Evolutionary conservation across 2,329 filamentous ascomycete species (phyloP).

Genomic region (Trichophyton equinum): DNA sequence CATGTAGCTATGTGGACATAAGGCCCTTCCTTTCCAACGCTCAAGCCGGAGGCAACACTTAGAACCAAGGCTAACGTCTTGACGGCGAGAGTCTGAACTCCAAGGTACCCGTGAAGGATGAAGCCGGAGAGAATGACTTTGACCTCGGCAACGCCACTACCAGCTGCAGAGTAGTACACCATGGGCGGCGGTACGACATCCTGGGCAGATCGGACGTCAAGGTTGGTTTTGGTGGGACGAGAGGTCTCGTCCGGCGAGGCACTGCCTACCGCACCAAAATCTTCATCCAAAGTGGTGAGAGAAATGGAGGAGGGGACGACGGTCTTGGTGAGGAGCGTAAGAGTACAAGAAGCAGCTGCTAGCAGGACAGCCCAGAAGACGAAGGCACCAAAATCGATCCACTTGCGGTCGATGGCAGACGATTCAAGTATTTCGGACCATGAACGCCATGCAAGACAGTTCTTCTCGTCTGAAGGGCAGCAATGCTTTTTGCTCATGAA

Average conservation of each 20-base stretch:
- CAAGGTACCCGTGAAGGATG: constrained; percentile 89
- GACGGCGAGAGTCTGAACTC: constrained; percentile 70
- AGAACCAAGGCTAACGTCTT: constrained; percentile 75
- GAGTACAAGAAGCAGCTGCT: constrained; percentile 57
- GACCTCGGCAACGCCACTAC: constrained; percentile 92
- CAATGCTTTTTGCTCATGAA: constrained; percentile 59
- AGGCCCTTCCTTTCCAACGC: constrained; percentile 85
- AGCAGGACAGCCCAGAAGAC: constrained; percentile 58
- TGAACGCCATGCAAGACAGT: constrained; percentile 47
- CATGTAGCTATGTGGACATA: constrained; percentile 97
- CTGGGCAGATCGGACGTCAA: constrained; percentile 21
- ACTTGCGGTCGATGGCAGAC: constrained; percentile 36
- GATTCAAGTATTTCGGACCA: constrained; percentile 54
- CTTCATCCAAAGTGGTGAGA: constrained; percentile 81
- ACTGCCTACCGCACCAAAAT: constrained; percentile 57
- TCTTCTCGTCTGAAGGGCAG: constrained; percentile 41
- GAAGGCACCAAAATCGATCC: constrained; percentile 69
- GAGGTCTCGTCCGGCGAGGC: constrained; percentile 30
- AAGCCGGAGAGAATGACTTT: constrained; percentile 97
- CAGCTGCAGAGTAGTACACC: constrained; percentile 91
- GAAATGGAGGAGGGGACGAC: constrained; percentile 81
- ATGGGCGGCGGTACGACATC: constrained; percentile 49
- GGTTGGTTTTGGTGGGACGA: constrained; percentile 25
- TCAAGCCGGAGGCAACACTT: constrained; percentile 83
- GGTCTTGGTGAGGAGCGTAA: constrained; percentile 86